Evolutionary conservation across 495 filamentous ascomycete genomes (phyloP).

Genomic region (Xylaria intraflava): DNA sequence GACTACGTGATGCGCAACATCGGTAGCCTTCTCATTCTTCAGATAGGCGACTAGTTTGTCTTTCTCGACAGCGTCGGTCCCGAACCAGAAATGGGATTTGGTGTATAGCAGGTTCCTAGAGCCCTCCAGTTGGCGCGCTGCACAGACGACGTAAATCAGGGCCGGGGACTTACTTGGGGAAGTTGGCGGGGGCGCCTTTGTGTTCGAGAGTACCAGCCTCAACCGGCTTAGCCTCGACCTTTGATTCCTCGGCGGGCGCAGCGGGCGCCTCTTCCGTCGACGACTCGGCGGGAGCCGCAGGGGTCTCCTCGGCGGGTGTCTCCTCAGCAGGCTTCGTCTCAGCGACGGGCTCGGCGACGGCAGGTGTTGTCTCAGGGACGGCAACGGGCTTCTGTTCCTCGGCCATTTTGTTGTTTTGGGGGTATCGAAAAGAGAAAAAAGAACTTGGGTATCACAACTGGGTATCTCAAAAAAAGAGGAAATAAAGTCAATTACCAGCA

Average conservation of each 20-base stretch:
- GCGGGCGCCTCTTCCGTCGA: slow-evolving; percentile 42
- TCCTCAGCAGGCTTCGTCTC: slow-evolving; percentile 31
- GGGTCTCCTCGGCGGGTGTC: slow-evolving; percentile 36
- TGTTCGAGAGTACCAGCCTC: slow-evolving; percentile 73
- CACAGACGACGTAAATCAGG: not conserved
- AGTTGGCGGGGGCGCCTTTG: slow-evolving; percentile 72
- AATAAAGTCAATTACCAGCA: slow-evolving; percentile 28
- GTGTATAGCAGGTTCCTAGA: slow-evolving; percentile 42
- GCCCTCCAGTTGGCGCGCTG: slow-evolving; percentile 14
- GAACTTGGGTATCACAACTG: slow-evolving; percentile 38
- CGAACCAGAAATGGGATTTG: slow-evolving; percentile 80
- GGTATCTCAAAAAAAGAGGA: slow-evolving; percentile 44
- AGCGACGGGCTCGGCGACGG: slow-evolving; percentile 28
- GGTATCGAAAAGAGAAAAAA: slow-evolving; percentile 37
- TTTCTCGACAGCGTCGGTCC: slow-evolving; percentile 67
- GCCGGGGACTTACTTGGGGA: slow-evolving; percentile 70
- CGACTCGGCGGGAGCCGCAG: slow-evolving; percentile 28
- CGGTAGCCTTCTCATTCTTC: slow-evolving; percentile 75
- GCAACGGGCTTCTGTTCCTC: slow-evolving; percentile 43
- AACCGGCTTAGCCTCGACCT: slow-evolving; percentile 57
- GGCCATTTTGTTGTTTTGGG: slow-evolving; percentile 36
- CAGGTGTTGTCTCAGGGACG: slow-evolving; percentile 33
- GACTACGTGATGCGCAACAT: slow-evolving; percentile 67
- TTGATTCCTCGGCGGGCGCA: slow-evolving; percentile 36
- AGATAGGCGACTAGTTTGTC: slow-evolving; percentile 70